Evolutionary conservation across 23 red algal genomes (phyloP).

Genomic region (Pyropia yezoensis): DNA sequence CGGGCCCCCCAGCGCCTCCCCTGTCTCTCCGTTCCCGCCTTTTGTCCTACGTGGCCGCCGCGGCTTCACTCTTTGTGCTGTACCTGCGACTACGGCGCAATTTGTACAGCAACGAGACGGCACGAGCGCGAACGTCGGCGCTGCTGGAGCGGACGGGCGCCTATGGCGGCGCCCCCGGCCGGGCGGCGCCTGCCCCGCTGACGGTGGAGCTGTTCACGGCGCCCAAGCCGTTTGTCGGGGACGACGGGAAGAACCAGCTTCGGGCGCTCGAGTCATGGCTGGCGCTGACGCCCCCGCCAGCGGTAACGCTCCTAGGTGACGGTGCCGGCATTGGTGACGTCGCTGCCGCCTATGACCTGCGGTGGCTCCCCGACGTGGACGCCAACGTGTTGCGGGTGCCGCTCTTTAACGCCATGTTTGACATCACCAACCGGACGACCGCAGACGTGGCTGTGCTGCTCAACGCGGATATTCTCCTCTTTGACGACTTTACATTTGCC

Average conservation of each 20-base stretch:
- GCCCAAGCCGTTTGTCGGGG: slow-evolving; percentile 79
- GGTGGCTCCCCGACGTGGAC: slow-evolving; percentile 39
- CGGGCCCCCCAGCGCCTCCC: too few species aligned
- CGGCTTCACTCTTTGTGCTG: too few species aligned
- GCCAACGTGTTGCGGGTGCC: slow-evolving; percentile 69
- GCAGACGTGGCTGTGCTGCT: slow-evolving; percentile 54
- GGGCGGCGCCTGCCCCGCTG: background rate
- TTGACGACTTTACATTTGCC: slow-evolving; percentile 57
- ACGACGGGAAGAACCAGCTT: slow-evolving; percentile 37
- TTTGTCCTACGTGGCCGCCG: too few species aligned
- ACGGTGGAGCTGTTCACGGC: slow-evolving; percentile 60
- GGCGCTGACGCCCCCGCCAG: slow-evolving; percentile 39
- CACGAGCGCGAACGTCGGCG: too few species aligned
- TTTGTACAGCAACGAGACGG: too few species aligned
- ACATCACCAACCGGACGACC: slow-evolving; percentile 20
- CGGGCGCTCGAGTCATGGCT: slow-evolving; percentile 72
- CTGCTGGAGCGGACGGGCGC: too few species aligned
- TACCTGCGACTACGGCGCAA: too few species aligned
- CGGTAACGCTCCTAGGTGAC: slow-evolving; percentile 54
- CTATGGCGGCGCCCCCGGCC: too few species aligned
- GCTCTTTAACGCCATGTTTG: slow-evolving; percentile 74
- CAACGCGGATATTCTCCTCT: slow-evolving; percentile 83
- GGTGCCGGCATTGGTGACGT: slow-evolving; percentile 53
- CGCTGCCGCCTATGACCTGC: slow-evolving; percentile 24
- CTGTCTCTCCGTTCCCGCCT: too few species aligned